Base-by-base conservation (phyloP, 2,329 filamentous ascomycete genomes). In the Cylindrodendrum hubeiense region DNA sequence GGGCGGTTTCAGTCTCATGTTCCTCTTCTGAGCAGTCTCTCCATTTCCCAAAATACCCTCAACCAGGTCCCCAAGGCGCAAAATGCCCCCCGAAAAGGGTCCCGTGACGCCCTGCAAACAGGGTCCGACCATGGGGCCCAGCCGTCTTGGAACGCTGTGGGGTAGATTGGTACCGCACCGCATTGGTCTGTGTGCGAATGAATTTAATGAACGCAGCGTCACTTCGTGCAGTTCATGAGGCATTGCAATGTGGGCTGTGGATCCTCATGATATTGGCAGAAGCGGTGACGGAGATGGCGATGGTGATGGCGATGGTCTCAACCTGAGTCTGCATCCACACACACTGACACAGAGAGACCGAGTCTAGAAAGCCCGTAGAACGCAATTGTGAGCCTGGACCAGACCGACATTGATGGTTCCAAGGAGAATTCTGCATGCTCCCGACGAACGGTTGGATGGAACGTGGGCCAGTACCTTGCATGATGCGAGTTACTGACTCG, bases 101-200 rank as follows among this genome's bases (percentile, higher is more conserved):
- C 63, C 58, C 63, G 71, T 72, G 71, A 72, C 68, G 59, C 47
- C 41, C 49, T 51, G 43, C 24, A 24, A 49, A 55, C 59, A 61
- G 50, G 59, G 51, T 49, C 49, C 43, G 51, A 63, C 34, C 64
- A 60, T 47, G 67, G 66, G 51, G 43, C 21, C 64, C 60, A 55
- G 59, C 53, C 46, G 53, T 61, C 41, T 43, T 30, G 41, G 49
- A 47, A n/a, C 57, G 46, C 51, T 73, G 69, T 72, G 71, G 71
- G 69, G 71, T 73, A 68, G 46, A 19, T 47, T 66, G 55, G 65
- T 68, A 67, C 52, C 60, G 57, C 67, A 60, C 44, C 53, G 55
- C 66, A 72, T 71, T 69, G 62, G 60, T 34, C 58, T 53, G 46
- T 15, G 47, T 33, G n/a, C n/a, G 30, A 51, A 52, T 64, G 49